phyloP scores from a whole-genome alignment of 371 early-diverging fungal species.

The Blastocladiella emersonii region DNA sequence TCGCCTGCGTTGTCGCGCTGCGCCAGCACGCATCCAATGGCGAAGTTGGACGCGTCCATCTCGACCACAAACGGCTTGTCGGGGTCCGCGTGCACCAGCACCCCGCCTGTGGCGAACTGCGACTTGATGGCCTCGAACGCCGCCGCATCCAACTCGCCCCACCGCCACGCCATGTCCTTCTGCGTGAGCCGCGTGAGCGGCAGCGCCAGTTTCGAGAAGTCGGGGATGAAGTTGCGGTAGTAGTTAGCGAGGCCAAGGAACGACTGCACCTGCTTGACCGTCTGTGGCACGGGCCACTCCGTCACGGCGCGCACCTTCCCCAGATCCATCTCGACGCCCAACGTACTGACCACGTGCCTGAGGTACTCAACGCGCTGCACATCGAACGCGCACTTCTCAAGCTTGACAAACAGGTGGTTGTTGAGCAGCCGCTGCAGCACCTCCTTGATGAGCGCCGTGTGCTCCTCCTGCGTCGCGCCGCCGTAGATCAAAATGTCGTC shows the following conservation, averaged over 20 bases:
- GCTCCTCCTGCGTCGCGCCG: constrained; percentile 25
- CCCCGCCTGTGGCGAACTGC: neutral
- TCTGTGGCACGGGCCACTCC: constrained; percentile 18
- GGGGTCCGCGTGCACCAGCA: constrained; percentile 16
- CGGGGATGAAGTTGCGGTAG: constrained; percentile 24
- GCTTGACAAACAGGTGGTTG: constrained; percentile 21
- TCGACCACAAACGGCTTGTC: constrained; percentile 18
- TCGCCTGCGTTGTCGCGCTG: constrained; percentile 15
- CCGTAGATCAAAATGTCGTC: constrained; percentile 46
- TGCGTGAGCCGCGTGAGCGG: constrained; percentile 9
- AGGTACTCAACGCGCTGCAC: constrained; percentile 20
- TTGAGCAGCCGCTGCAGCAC: constrained; percentile 22
- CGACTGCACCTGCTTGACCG: constrained; percentile 20
- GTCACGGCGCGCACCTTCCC: constrained; percentile 20
- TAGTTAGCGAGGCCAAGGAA: constrained; percentile 39
- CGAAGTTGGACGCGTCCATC: constrained; percentile 33
- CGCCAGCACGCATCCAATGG: constrained; percentile 26
- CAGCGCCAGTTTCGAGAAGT: neutral
- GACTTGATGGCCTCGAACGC: neutral
- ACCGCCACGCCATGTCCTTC: neutral
- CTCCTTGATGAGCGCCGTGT: constrained; percentile 19
- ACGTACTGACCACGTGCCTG: constrained; percentile 20
- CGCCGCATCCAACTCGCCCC: neutral
- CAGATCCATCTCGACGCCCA: constrained; percentile 19
- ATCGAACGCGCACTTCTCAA: constrained; percentile 37